Evolutionary conservation across 306 rosid genomes (phyloP), one percentile per base, ranked within the genome.

Genomic region (Rosa persica): DNA sequence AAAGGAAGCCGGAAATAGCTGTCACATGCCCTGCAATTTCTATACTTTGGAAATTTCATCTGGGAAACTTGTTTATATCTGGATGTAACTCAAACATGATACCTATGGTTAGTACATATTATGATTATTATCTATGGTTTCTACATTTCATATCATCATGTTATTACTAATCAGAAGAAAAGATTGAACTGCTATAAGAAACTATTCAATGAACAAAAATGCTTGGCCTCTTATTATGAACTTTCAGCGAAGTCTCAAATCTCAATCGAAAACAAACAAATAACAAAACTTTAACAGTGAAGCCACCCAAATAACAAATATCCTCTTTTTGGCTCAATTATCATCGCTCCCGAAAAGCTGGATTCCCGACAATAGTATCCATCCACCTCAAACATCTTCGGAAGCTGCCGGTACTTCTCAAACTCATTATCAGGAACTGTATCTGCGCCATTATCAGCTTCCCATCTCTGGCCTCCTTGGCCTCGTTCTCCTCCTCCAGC

Each of bases 351-450:
- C 96, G 77, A 90, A n/a, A n/a, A n/a, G n/a, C n/a, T n/a, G n/a
- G n/a, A n/a, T n/a, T n/a, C n/a, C n/a, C n/a, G n/a, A n/a, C n/a
- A n/a, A n/a, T n/a, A n/a, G n/a, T n/a, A n/a, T n/a, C n/a, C n/a
- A n/a, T n/a, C n/a, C n/a, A 92, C 97, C 81, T 94, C 97, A 47
- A 90, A 90, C 79, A 92, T 92, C 83, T 90, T 94, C 0, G 97
- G 98, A 66, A 92, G 88, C 67, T 89, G 89, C 49, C 88, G 75
- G 79, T 92, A 94, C 83, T 88, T 94, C 8, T 79, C 87, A 67
- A 94, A 94, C 61, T 92, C n/a, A n/a, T n/a, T n/a, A n/a, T n/a
- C 78, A 94, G 79, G 58, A 92, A 94, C 81, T 78, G 87, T 49
- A 92, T 85, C 84, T 92, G 97, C 20, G 97, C 98, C 86, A 94